phyloP scores from a whole-genome alignment of 2,329 filamentous ascomycete species.

The Cladosporium colombiae region DNA sequence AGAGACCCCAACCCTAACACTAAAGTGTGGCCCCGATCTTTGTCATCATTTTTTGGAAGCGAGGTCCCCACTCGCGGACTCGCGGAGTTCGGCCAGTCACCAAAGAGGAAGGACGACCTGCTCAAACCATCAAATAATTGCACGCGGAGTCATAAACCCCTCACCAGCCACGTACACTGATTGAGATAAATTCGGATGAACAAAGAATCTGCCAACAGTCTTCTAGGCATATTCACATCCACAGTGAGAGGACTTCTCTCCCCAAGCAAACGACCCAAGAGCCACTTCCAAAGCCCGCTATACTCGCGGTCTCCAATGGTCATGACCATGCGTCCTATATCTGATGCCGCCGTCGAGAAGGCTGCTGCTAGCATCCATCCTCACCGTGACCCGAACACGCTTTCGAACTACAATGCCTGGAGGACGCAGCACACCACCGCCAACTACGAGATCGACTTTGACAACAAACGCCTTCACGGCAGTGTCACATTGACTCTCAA shows the following conservation, averaged over 20 bases:
- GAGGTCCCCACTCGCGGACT: neutral
- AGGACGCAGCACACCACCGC: conserved; percentile 79
- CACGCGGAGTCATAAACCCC: neutral
- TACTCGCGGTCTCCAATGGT: neutral
- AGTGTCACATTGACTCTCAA: conserved; percentile 75
- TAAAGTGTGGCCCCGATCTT: neutral
- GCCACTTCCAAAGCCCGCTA: neutral
- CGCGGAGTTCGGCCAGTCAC: neutral
- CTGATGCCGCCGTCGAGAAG: conserved; percentile 17
- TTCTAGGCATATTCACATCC: conserved; percentile 10
- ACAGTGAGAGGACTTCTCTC: neutral
- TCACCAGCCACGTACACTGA: neutral
- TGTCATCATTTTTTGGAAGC: neutral
- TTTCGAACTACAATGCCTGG: conserved; percentile 90
- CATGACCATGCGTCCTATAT: conserved; percentile 7
- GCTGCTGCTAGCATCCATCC: conserved; percentile 37
- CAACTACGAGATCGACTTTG: conserved; percentile 81
- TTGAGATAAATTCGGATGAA: conserved; percentile 1
- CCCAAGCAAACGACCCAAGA: neutral
- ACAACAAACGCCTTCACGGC: conserved; percentile 73
- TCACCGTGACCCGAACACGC: conserved; percentile 74
- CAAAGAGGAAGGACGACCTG: neutral
- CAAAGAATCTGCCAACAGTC: conserved; percentile 6
- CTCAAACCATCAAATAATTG: conserved; percentile 1
- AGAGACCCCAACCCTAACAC: neutral